A percentile compares a stretch with the other conserved stretches of the same genome.
phyloP scores from a whole-genome alignment of 129 eudicot species.

The Logfia minima region DNA sequence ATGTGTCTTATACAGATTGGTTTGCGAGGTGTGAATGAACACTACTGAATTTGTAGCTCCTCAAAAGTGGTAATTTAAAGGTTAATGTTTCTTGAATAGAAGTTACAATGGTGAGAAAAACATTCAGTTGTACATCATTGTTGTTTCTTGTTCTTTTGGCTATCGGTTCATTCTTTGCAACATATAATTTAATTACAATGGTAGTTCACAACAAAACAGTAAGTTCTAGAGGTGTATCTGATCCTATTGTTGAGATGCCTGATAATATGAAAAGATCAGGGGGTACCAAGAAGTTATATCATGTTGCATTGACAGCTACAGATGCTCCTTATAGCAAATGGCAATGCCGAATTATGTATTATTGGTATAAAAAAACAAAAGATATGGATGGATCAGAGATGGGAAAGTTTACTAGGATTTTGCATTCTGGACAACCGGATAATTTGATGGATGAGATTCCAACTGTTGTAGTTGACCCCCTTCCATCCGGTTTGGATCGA shows the following conservation, averaged over 20 bases:
- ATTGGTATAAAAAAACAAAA: conserved; percentile 64
- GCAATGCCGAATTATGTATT: conserved; percentile 79
- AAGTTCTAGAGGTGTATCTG: conserved; percentile 31
- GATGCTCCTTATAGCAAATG: conserved; percentile 83
- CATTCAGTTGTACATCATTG: conserved; percentile 38
- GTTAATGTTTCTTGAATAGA: conserved; percentile 28
- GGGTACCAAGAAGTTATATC: conserved; percentile 45
- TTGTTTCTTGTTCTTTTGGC: conserved; percentile 49
- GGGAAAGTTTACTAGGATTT: conserved; percentile 66
- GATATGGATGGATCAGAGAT: conserved; percentile 60
- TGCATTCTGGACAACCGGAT: conserved; percentile 67
- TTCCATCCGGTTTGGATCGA: conserved; percentile 69
- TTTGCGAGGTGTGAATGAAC: not conserved
- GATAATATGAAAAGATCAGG: conserved; percentile 35
- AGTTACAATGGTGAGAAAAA: conserved; percentile 49
- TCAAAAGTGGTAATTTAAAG: conserved; percentile 4
- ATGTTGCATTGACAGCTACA: conserved; percentile 73
- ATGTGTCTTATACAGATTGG: conserved; percentile 31
- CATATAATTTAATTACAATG: conserved; percentile 52
- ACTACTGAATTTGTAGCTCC: conserved; percentile 15
- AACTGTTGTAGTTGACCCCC: conserved; percentile 67
- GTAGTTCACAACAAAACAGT: conserved; percentile 40
- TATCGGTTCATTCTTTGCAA: conserved; percentile 56
- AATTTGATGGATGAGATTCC: conserved; percentile 73
- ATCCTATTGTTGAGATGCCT: conserved; percentile 66